Evolutionary conservation across 345 rosid species (phyloP).

Genomic region (Gossypium bickii): DNA sequence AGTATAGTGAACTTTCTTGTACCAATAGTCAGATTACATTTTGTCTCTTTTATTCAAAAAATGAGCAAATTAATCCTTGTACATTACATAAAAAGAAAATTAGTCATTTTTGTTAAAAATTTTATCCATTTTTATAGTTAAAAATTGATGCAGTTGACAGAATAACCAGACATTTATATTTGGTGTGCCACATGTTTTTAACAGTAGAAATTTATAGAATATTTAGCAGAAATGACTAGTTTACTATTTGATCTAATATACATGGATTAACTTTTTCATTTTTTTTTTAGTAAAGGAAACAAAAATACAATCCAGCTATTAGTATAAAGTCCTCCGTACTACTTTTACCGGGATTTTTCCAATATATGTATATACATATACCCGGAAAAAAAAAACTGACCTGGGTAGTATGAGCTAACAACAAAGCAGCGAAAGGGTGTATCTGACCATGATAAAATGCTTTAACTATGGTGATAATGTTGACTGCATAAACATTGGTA

Average conservation of each 20-base stretch:
- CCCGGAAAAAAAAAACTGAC: background rate
- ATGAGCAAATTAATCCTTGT: rapidly evolving
- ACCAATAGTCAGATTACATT: rapidly evolving
- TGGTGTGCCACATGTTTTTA: too few relatives aligned
- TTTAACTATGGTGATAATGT: constrained; percentile 36
- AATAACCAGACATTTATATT: rapidly evolving
- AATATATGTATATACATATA: too few relatives aligned
- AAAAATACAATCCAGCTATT: rapidly evolving
- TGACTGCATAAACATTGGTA: constrained; percentile 31
- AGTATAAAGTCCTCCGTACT: too few relatives aligned
- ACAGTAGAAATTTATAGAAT: rapidly evolving
- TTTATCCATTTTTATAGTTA: rapidly evolving
- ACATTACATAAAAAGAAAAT: too few relatives aligned
- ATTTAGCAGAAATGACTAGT: too few relatives aligned
- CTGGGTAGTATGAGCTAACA: constrained; percentile 40
- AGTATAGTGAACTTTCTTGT: rapidly evolving
- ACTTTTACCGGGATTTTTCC: too few relatives aligned
- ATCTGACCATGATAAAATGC: constrained; percentile 33
- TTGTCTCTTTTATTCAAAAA: too few relatives aligned
- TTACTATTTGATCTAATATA: too few relatives aligned
- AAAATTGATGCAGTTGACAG: too few relatives aligned
- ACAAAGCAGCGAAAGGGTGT: constrained; percentile 17
- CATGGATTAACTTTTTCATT: too few relatives aligned
- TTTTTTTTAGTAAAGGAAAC: too few relatives aligned
- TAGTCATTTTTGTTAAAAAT: too few relatives aligned